Percentiles rank a stretch among this genome's conserved stretches.
Evolutionary conservation across 176 grass and related monocot genomes (phyloP).

Genomic region (Lolium rigidum): DNA sequence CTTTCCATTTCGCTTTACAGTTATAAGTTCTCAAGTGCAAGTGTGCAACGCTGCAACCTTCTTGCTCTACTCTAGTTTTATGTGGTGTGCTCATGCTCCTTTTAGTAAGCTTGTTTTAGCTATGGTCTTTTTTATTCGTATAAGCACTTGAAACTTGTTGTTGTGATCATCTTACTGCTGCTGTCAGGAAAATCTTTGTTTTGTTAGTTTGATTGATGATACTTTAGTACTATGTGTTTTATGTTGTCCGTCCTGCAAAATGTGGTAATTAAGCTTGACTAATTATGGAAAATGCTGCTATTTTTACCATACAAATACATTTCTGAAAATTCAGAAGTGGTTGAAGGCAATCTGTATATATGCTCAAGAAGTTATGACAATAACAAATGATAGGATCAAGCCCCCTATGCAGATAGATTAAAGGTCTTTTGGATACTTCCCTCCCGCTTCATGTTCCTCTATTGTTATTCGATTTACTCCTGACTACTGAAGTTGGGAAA

Average conservation of each 20-base stretch:
- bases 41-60: not conserved
- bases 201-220: not conserved
- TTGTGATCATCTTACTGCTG: not conserved
- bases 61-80: not conserved
- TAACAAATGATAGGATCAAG: no score
- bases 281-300: not conserved
- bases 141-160: not conserved
- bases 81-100: not conserved
- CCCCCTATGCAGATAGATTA: no score
- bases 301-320: not conserved
- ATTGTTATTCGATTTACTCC: no score
- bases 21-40: not conserved
- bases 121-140: not conserved
- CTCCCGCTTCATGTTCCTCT: not conserved
- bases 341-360: not conserved
- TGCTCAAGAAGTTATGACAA: no score
- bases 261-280: not conserved
- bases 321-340: not conserved
- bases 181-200: not conserved
- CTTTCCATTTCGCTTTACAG: not conserved
- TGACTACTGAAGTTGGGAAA: no score
- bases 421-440: not conserved
- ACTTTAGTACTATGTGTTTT: not conserved
- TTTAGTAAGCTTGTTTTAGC: not conserved
- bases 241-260: not conserved